Evolutionary conservation across 495 filamentous ascomycete genomes (phyloP).

Genomic region (Neurospora africana): DNA sequence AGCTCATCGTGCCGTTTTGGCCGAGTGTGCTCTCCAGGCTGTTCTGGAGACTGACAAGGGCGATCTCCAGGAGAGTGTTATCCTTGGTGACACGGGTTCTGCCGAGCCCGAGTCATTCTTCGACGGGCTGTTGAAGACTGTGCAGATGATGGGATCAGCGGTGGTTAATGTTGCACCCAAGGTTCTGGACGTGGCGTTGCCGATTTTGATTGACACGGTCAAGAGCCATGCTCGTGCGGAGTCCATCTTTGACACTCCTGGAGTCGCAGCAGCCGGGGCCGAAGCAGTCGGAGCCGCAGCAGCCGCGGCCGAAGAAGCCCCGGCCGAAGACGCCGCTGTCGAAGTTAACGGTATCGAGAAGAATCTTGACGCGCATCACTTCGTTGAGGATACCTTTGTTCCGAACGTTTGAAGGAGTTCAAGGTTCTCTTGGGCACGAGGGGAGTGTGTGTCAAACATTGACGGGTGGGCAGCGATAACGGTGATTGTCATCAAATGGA

Average conservation of each 20-base stretch:
- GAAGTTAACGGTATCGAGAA: too few relatives aligned
- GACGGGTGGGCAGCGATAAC: too few relatives aligned
- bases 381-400: neutral
- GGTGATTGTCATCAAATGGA: too few relatives aligned
- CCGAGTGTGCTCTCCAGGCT: neutral
- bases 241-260: neutral
- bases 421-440: neutral
- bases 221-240: neutral
- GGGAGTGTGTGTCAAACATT: neutral
- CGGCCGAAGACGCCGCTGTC: too few relatives aligned
- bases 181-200: neutral
- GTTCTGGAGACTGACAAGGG: neutral
- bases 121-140: neutral
- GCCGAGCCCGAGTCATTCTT: neutral
- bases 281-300: too few relatives aligned
- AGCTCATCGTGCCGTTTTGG: neutral
- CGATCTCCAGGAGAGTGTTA: neutral
- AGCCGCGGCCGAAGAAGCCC: too few relatives aligned
- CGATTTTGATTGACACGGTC: neutral
- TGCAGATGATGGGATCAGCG: neutral
- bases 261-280: too few relatives aligned
- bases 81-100: neutral
- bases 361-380: neutral
- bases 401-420: neutral
- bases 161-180: neutral